Base-by-base conservation (phyloP, 208 protist genomes). In the Acanthamoeba castellanii region DNA sequence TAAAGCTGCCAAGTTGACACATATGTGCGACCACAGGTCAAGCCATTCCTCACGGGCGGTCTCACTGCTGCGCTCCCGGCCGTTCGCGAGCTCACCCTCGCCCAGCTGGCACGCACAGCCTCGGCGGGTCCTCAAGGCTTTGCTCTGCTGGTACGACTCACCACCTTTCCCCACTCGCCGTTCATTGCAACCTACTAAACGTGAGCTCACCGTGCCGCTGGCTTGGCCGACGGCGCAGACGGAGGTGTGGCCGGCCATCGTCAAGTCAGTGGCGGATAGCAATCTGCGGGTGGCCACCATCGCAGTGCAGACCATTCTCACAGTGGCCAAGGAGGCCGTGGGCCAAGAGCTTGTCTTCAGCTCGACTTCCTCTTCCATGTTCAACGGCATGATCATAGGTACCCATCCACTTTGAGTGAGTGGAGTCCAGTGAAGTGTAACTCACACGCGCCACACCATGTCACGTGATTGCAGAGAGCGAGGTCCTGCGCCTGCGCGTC, bases 51-150 rank as follows among this genome's bases (percentile, higher is more conserved):
- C 32, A 52, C 52, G 13, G 85, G 22, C 5, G 85, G 85, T 20
- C 61, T 91, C 7, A 70, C 30, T 32, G 18, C 85, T 37, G 52
- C 85, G 3, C 52, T 74, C 2, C 59, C 52, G 2, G 37, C 37
- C 32, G 52, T 91, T 18, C 52, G 85, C 2, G 85, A 91, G 55
- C 85, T 91, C 61, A n/a, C 85, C 13, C 85, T 91, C 14, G 20
- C 52, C 32, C 85, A 91, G 61, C 42, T 91, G 14, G 85, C 85
- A 2, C 52, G 85, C 32, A 30, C 59, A 8, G 61, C 85, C 18
- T 47, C 85, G 1, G 61, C 85, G 13, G 61, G 61, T n/a, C 37
- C 3, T 1, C 30, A 14, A 14, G 85, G 85, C 55, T 3, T 70
- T 70, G 85, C 45, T 2, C 59, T 91, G 11, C 61, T 91, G 45